Conservation (phyloP, 306 rosid genomes). For the Trifolium subterraneum region DNA sequence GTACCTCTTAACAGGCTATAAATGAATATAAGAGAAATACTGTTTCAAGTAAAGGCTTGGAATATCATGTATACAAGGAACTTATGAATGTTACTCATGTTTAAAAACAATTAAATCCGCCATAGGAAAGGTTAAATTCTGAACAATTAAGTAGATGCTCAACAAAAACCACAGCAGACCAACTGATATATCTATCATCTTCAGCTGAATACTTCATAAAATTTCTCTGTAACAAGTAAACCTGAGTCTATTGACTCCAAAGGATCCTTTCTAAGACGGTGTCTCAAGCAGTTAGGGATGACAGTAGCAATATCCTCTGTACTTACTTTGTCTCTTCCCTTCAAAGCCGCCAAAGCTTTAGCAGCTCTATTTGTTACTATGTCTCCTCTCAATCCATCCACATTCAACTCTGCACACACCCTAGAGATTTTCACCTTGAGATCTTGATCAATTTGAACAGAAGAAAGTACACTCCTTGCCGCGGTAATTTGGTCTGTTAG, state of each 20-base stretch:
- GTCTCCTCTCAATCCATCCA: constrained; percentile 97
- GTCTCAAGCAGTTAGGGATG: constrained; percentile 94
- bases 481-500: constrained; percentile 70
- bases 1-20: constrained; percentile 18
- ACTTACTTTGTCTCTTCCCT: constrained; percentile 74
- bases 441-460: constrained; percentile 75
- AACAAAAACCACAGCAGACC: constrained; percentile 38
- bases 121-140: constrained; percentile 24
- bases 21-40: background rate
- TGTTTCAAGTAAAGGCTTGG: constrained; percentile 5
- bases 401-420: constrained; percentile 90
- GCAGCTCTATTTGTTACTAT: constrained; percentile 92
- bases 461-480: constrained; percentile 70
- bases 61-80: constrained; percentile 31
- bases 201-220: constrained; percentile 83
- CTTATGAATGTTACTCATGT: constrained; percentile 35
- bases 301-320: constrained; percentile 91
- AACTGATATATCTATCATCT: constrained; percentile 30
- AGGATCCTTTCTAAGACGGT: constrained; percentile 96
- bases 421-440: constrained; percentile 85
- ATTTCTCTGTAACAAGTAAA: constrained; percentile 86
- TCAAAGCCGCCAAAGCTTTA: constrained; percentile 85
- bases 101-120: constrained; percentile 39
- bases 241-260: constrained; percentile 95
- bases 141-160: constrained; percentile 37